Evolutionary conservation across 257 asterid species (phyloP).

Genomic region (Solanum ossicruentum): DNA sequence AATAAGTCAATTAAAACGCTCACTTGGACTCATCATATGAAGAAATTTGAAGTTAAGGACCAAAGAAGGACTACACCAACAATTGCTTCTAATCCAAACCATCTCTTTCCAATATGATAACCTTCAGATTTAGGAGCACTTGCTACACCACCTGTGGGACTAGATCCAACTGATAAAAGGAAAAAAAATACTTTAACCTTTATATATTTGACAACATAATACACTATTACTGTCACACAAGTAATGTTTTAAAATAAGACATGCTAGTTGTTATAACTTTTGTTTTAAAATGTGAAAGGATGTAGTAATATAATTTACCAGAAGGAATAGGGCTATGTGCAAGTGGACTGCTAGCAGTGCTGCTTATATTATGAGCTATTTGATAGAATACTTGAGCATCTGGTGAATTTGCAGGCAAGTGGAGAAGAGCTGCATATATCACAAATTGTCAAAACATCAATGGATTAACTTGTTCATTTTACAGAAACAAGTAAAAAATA

Average conservation of each 20-base stretch:
- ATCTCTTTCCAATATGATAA: conserved; percentile 4
- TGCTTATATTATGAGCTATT: conserved; percentile 12
- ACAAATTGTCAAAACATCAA: background rate
- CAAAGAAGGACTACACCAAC: conserved; percentile 5
- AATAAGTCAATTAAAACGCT: too few species aligned
- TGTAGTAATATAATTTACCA: background rate
- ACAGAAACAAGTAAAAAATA: background rate
- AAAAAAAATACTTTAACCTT: background rate
- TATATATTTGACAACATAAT: background rate
- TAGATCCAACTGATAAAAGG: conserved; percentile 5
- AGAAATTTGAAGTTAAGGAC: background rate
- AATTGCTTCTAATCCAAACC: conserved; percentile 8
- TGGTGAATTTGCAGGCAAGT: conserved; percentile 67
- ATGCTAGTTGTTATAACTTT: background rate
- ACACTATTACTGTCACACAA: background rate
- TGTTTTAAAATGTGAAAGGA: background rate
- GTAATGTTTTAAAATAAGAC: background rate
- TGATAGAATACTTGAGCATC: conserved; percentile 70
- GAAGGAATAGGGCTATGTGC: conserved; percentile 9
- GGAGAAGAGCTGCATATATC: conserved; percentile 46
- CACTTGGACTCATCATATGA: background rate
- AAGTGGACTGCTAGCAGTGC: background rate
- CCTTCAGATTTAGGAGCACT: conserved; percentile 5
- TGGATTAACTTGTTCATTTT: background rate
- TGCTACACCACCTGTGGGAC: conserved; percentile 3